A percentile compares a stretch with the other conserved stretches of the same genome.
These are phyloP conservation scores for Neurospora crassa DNA, from an alignment of 2,329 filamentous ascomycete genomes.

Conservation along the genomic window DNA sequence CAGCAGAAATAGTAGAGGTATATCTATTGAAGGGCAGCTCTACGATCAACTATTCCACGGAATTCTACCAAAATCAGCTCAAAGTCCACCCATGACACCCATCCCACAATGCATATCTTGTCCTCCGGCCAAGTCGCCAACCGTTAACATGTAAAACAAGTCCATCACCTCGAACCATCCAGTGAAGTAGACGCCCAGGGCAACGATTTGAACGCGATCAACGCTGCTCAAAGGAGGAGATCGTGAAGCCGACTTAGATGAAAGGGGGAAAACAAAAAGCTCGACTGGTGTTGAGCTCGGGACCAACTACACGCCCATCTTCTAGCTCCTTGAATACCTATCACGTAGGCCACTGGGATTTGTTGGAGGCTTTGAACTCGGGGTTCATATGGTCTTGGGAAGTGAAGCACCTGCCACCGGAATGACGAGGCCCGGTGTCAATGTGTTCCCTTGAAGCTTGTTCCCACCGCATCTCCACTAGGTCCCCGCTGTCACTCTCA, in stretches of 20 bases:
- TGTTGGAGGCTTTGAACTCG: not conserved
- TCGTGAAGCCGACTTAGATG: not conserved
- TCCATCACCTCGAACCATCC: not conserved
- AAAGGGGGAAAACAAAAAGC: not conserved
- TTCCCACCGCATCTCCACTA: not conserved
- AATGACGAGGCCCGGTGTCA: not conserved
- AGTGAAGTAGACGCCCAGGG: not conserved
- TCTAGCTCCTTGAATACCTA: not conserved
- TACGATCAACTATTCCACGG: no score
- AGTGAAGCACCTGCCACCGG: not conserved
- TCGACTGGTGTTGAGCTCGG: not conserved
- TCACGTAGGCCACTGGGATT: not conserved
- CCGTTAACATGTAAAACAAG: not conserved
- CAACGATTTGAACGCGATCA: not conserved
- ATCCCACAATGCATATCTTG: not conserved
- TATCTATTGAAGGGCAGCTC: no score
- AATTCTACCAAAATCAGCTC: not conserved
- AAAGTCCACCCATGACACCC: not conserved
- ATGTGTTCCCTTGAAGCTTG: not conserved
- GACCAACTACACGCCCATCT: not conserved
- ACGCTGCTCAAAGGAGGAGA: not conserved
- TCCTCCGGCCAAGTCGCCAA: not conserved
- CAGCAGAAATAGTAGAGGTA: no score
- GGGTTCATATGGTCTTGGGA: not conserved
- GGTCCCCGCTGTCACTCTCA: not conserved